A percentile compares a stretch with the other conserved stretches of the same genome.
phyloP scores from a whole-genome alignment of 129 eudicot species.

The Heracleum sosnowskyi region DNA sequence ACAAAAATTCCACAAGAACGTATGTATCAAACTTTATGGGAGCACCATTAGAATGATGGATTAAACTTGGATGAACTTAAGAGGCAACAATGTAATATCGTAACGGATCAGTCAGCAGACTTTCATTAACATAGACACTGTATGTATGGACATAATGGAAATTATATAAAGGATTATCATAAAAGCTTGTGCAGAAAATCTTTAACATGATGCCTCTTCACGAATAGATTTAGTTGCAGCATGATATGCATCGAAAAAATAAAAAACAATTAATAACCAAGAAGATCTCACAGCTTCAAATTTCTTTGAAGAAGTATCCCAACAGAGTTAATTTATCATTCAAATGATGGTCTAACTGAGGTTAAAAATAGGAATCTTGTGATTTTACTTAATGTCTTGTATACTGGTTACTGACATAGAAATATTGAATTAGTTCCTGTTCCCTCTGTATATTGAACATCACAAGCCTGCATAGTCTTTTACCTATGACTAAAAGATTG shows the following conservation, averaged over 20 bases:
- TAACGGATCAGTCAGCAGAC: background rate
- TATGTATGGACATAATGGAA: background rate
- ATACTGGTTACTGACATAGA: background rate
- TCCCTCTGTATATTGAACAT: background rate
- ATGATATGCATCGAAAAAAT: background rate
- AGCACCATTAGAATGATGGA: background rate
- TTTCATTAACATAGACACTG: background rate
- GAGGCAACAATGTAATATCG: background rate
- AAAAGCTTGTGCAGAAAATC: background rate
- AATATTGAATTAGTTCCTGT: no score
- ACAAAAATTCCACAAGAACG: conserved; percentile 6
- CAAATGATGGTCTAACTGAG: no score
- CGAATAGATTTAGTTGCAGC: background rate
- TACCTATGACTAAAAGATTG: background rate
- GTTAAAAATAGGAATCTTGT: no score
- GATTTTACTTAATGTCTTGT: no score
- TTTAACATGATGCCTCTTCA: background rate
- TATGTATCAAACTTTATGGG: background rate
- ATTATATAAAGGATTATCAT: background rate
- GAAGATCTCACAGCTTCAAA: background rate
- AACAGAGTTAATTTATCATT: no score
- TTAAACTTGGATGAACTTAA: background rate
- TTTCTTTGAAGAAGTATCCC: no score
- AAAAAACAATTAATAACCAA: background rate
- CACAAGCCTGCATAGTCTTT: background rate